Evolutionary conservation across 805 yeast species (phyloP).

Genomic region (Candida broadrunensis): DNA sequence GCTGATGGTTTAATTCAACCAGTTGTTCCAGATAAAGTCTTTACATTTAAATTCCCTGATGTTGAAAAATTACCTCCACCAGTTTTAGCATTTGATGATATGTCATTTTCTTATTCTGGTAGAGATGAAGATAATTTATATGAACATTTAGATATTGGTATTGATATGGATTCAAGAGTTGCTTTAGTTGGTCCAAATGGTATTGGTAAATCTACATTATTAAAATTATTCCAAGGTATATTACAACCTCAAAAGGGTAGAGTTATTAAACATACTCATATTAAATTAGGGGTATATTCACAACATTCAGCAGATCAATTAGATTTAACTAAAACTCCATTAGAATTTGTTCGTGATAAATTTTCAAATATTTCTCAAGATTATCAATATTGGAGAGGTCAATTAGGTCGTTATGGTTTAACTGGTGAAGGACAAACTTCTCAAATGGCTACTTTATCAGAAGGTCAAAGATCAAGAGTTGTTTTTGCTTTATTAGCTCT

Average conservation of each 20-base stretch:
- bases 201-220: constrained; percentile 95
- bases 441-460: constrained; percentile 96
- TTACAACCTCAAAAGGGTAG: constrained; percentile 89
- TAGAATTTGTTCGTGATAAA: constrained; percentile 95
- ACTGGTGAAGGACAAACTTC: constrained; percentile 99
- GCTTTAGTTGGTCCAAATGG: constrained; percentile 99
- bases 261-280: constrained; percentile 95
- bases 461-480: constrained; percentile 99
- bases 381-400: constrained; percentile 98
- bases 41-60: constrained; percentile 89
- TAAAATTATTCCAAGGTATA: constrained; percentile 95
- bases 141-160: constrained; percentile 91
- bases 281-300: constrained; percentile 97
- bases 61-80: constrained; percentile 99
- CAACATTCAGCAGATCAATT: constrained; percentile 99
- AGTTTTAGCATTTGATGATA: constrained; percentile 93
- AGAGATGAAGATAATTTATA: constrained; percentile 82
- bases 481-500: constrained; percentile 95
- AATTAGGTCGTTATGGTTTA: constrained; percentile 95
- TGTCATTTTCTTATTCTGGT: constrained; percentile 88
- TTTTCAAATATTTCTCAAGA: constrained; percentile 90
- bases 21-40: constrained; percentile 89
- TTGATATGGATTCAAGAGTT: constrained; percentile 98
- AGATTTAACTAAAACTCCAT: constrained; percentile 90
- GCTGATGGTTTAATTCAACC: constrained; percentile 96